Evolutionary conservation across 805 yeast genomes (phyloP), one percentile per base, ranked within the genome.

Genomic region (Hanseniaspora occidentalis): DNA sequence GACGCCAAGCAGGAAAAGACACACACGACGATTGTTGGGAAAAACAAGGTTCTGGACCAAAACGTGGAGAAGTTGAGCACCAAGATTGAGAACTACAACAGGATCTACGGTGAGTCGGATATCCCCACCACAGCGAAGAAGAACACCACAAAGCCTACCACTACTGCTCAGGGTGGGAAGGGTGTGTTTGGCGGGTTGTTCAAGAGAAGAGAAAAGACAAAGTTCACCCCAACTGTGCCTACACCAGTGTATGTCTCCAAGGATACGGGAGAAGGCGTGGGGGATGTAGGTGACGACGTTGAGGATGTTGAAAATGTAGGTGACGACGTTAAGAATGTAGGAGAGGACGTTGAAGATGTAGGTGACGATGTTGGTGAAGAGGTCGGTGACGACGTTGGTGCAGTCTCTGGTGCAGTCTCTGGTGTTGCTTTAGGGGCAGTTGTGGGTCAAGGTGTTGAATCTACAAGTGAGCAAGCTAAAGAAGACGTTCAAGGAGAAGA

Each of bases 121-220:
- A 18, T 34, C 1, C 38, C 35, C 16, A 27, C 16, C 3, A 36
- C 23, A 18, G 11, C 9, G 25, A 24, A 29, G 1, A 39, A 34
- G 21, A 35, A 39, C 3, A 27, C 35, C 18, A 39, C 31, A 3
- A 36, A 39, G 14, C 41, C 41, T 7, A 31, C 29, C 6, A 23
- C 36, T 6, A 36, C 39, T 24, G 36, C 37, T 23, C 35, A 35
- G 31, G 10, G 25, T 37, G 26, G 42, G 42, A 14, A 39, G 18
- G 14, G 9, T 39, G 18, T 34, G 26, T 14, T 25, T 34, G 19
- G 41, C 34, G 17, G 31, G 25, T 35, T 37, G 35, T 18, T 39
- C 35, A 27, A 35, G 35, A 14, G 10, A 20, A 14, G 41, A 11
- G 35, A 39, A 22, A 39, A 39, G 19, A 23, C 24, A 8, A 20